Conservation (phyloP, 305 asterid species). For the Vinca major region DNA sequence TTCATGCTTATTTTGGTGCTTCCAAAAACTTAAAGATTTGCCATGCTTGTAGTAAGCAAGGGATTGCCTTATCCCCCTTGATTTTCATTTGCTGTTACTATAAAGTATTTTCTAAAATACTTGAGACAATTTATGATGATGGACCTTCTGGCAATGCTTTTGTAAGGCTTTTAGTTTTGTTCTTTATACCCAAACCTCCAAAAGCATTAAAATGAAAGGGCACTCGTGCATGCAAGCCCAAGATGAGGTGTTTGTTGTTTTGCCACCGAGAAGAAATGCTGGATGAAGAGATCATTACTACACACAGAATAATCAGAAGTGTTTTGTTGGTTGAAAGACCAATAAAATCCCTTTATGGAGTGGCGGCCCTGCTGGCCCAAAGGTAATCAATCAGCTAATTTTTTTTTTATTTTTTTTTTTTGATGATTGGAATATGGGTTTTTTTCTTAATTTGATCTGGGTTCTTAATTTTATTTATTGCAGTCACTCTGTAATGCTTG, state of each 20-base stretch:
- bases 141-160: no score
- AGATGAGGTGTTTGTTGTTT: neutral
- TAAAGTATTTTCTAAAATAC: no score
- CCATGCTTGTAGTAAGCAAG: neutral
- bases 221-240: slow-evolving; percentile 30
- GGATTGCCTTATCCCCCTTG: neutral
- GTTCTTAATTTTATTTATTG: neutral
- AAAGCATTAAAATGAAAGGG: slow-evolving; percentile 4
- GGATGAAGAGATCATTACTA: slow-evolving; percentile 12
- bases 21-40: neutral
- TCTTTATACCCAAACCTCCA: neutral
- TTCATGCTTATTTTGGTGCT: neutral
- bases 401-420: slow-evolving; percentile 1
- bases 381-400: slow-evolving; percentile 24
- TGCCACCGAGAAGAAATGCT: slow-evolving; percentile 29
- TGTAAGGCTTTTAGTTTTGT: neutral
- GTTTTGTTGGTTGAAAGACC: slow-evolving; percentile 46
- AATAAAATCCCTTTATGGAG: slow-evolving; percentile 68
- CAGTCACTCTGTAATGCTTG: slow-evolving; percentile 55
- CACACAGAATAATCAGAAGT: slow-evolving; percentile 18
- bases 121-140: no score
- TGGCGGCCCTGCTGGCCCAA: slow-evolving; percentile 60
- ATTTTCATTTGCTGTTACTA: neutral
- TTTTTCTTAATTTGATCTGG: neutral
- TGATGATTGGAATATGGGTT: slow-evolving; percentile 1